Conservation (phyloP, 2,329 filamentous ascomycete genomes). For the Aaosphaeria pasadenensis region DNA sequence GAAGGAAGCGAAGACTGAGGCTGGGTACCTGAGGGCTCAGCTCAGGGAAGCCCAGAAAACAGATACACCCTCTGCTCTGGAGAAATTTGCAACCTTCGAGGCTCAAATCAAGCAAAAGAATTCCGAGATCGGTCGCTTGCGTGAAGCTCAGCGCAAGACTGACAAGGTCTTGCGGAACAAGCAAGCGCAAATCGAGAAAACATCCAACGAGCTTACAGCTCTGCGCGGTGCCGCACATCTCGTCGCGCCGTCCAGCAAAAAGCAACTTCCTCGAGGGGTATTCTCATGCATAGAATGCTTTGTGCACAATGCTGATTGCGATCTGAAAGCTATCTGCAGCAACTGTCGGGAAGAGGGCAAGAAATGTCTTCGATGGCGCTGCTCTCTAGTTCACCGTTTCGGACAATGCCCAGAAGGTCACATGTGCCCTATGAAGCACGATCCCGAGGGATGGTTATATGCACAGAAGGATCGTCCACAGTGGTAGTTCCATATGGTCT, state of each 20-base stretch:
- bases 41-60: not conserved
- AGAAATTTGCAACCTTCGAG: not conserved
- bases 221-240: slow-evolving; percentile 26
- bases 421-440: slow-evolving; percentile 19
- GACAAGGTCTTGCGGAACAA: slow-evolving; percentile 3
- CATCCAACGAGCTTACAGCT: slow-evolving; percentile 5
- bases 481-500: slow-evolving; percentile 9
- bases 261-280: slow-evolving; percentile 17
- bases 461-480: slow-evolving; percentile 8
- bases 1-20: not conserved
- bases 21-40: not conserved
- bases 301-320: slow-evolving; percentile 20
- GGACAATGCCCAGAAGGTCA: slow-evolving; percentile 17
- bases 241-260: slow-evolving; percentile 11
- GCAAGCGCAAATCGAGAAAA: slow-evolving; percentile 8
- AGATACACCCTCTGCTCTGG: not conserved
- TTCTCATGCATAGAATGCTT: slow-evolving; percentile 29
- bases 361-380: slow-evolving; percentile 26
- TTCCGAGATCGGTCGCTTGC: slow-evolving; percentile 14
- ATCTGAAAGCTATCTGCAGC: slow-evolving; percentile 16
- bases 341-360: slow-evolving; percentile 17
- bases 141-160: slow-evolving; percentile 10
- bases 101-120: slow-evolving; percentile 12
- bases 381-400: slow-evolving; percentile 20
- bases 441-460: slow-evolving; percentile 13